Base-by-base conservation (phyloP, 805 yeast genomes). In the Sugiyamaella qingdaonensis region DNA sequence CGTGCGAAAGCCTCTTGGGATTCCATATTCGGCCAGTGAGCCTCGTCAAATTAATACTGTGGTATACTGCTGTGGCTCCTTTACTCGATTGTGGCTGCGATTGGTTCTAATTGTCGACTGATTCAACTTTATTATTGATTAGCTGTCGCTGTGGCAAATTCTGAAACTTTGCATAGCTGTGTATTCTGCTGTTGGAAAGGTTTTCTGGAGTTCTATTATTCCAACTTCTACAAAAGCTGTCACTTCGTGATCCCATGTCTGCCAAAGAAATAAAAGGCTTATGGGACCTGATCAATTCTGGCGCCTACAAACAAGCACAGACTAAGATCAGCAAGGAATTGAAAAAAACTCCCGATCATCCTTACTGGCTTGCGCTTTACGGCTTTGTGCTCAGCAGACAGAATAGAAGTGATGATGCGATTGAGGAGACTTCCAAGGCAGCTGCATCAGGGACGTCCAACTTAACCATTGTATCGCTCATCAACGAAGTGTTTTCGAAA, bases 251-350 rank as follows among this genome's bases (percentile, higher is more conserved):
- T 16, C n/a, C 8, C 55, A 50, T 19, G 54, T 62, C 61, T 0
- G 44, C 58, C 24, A 53, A 48, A 21, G 58, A 64, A 43, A 41
- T 55, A 2, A 49, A 52, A 46, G 16, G 67, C 53, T 63, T 76
- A 27, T 64, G 69, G 57, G 64, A 68, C 11, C 79, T 82, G 36
- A 74, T 84, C 34, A 76, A 77, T 24, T 72, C 71, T 19, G 84
- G 85, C 1, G 76, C 81, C 7, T 83, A 69, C 64, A 73, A 74
- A 43, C 67, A 70, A 49, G 92, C 92, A 1, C 70, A 74, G 58
- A 70, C 73, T 16, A 71, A 78, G 45, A 65, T 83, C 11, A 67
- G 73, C 48, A 70, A 75, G 51, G 78, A 81, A 60, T 66, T 80
- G 51, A 71, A 73, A 45, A 78, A 79, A 62, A 72, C 71, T 48